phyloP scores from a whole-genome alignment of 2,329 filamentous ascomycete species.

The Calonectria multiphialidica region DNA sequence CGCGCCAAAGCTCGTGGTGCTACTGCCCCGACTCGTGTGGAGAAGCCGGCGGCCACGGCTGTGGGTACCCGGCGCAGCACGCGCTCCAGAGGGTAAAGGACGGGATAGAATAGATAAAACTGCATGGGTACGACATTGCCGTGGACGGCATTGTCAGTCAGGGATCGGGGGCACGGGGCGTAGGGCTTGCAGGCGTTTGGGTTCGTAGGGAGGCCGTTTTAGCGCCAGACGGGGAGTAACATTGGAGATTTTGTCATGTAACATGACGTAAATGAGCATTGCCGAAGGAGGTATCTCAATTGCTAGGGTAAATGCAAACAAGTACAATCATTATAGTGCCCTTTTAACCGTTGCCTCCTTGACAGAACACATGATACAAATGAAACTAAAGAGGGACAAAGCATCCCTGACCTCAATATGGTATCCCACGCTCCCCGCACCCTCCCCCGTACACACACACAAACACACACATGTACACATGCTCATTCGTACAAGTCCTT shows the following conservation, averaged over 20 bases:
- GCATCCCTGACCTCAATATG: not conserved
- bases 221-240: not conserved
- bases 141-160: not conserved
- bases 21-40: slow-evolving; percentile 31
- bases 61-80: slow-evolving; percentile 33
- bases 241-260: not conserved
- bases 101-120: no score
- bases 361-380: not conserved
- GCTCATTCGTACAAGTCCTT: slow-evolving; percentile 43
- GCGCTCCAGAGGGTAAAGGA: slow-evolving; percentile 30
- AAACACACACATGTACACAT: no score
- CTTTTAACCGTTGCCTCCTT: not conserved
- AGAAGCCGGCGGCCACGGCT: slow-evolving; percentile 34
- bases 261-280: not conserved
- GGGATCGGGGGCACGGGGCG: not conserved
- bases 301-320: not conserved
- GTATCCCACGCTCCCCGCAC: not conserved
- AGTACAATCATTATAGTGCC: not conserved
- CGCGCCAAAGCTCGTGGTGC: slow-evolving; percentile 22
- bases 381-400: not conserved
- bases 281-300: not conserved
- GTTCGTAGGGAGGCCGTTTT: not conserved
- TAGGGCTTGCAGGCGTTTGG: not conserved
- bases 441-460: no score
- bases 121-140: no score